Percentiles rank a stretch among this genome's conserved stretches.
These are phyloP conservation scores for Fraxinus anomala DNA, from an alignment of 257 asterid genomes.

Conservation along the genomic window DNA sequence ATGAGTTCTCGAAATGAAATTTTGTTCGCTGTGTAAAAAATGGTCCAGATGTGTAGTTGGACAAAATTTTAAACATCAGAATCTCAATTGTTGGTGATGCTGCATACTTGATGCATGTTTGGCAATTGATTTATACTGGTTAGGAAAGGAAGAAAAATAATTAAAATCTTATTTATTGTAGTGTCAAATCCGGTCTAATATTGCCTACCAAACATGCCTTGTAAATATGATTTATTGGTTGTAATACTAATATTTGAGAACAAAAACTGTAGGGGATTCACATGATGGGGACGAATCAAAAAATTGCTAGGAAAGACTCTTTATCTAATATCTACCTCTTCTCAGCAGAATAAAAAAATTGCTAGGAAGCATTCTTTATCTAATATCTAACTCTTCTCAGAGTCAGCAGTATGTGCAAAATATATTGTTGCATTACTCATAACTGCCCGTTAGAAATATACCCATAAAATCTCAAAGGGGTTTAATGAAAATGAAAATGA, in stretches of 20 bases:
- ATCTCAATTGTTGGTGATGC: no score
- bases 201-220: no score
- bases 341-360: background rate
- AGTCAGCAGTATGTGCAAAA: background rate
- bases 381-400: no score
- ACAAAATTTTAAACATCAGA: no score
- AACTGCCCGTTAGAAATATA: background rate
- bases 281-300: background rate
- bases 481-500: constrained; percentile 1
- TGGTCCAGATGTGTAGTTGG: no score
- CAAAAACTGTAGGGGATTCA: background rate
- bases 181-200: no score
- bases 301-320: background rate
- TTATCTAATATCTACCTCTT: no score
- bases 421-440: background rate
- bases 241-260: background rate
- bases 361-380: background rate
- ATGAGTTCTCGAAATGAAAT: background rate
- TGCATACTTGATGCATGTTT: no score
- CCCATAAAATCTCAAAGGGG: background rate
- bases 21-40: no score
- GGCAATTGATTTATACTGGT: no score
- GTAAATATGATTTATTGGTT: no score
- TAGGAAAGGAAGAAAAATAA: no score
- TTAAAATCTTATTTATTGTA: background rate